Evolutionary conservation across 2,329 filamentous ascomycete genomes (phyloP).

Genomic region (Aspergillus quadricinctus): DNA sequence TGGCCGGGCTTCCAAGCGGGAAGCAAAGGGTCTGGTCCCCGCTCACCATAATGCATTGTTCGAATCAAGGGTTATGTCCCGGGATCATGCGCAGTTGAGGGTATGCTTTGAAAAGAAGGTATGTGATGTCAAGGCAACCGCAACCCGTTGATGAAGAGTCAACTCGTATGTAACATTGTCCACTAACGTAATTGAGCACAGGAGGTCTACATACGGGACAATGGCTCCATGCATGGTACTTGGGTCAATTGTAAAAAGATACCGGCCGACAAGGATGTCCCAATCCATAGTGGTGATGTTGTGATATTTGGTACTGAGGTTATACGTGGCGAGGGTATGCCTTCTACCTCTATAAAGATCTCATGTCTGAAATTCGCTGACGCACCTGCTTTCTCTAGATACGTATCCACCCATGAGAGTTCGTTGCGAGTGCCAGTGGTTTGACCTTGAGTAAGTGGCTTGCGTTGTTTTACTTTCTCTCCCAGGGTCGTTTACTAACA

Average conservation of each 20-base stretch:
- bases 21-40: conserved; percentile 33
- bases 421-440: conserved; percentile 28
- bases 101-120: conserved; percentile 27
- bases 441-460: conserved; percentile 14
- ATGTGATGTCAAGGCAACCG: neutral
- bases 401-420: conserved; percentile 31
- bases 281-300: conserved; percentile 35
- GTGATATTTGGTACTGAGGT: conserved; percentile 48
- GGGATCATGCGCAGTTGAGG: conserved; percentile 40
- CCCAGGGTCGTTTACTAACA: neutral
- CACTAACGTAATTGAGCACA: conserved; percentile 9
- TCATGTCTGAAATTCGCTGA: neutral
- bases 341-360: conserved; percentile 5
- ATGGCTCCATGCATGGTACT: conserved; percentile 60
- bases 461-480: neutral
- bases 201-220: conserved; percentile 50
- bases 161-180: neutral
- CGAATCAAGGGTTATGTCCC: conserved; percentile 46
- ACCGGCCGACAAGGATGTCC: conserved; percentile 31
- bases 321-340: conserved; percentile 41
- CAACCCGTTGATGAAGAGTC: neutral
- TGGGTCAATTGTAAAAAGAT: conserved; percentile 48
- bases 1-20: conserved; percentile 41
- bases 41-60: conserved; percentile 41
- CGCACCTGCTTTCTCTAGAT: conserved; percentile 15